Percentiles rank a stretch among this genome's conserved stretches.
Evolutionary conservation across 1,284 basidiomycete species (phyloP).

Genomic region (Rhodofomes roseus): DNA sequence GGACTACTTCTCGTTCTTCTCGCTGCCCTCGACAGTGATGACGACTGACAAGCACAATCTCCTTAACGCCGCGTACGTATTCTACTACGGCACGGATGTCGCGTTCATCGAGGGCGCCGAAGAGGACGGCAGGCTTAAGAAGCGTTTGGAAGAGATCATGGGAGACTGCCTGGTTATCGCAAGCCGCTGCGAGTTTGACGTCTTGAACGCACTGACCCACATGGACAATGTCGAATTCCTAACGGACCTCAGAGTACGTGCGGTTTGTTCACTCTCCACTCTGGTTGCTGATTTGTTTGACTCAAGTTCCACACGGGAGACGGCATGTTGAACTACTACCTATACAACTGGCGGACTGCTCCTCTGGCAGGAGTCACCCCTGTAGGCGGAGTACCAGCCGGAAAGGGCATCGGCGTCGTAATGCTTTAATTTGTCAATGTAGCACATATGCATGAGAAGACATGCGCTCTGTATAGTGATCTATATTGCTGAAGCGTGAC

Average conservation of each 20-base stretch:
- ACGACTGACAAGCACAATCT: conserved; percentile 56
- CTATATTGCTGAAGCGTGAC: not conserved
- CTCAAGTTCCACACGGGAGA: conserved; percentile 86
- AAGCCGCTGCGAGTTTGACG: conserved; percentile 85
- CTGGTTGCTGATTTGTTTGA: conserved; percentile 16
- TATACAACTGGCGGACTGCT: conserved; percentile 92
- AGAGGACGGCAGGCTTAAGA: conserved; percentile 59
- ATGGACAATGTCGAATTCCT: conserved; percentile 92
- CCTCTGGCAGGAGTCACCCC: conserved; percentile 65
- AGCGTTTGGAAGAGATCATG: conserved; percentile 71
- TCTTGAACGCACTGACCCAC: conserved; percentile 92
- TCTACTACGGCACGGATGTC: conserved; percentile 79
- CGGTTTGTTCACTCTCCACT: not conserved
- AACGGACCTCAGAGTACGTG: conserved; percentile 73
- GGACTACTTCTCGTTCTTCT: conserved; percentile 97
- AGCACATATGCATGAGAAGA: too few relatives aligned
- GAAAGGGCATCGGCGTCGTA: conserved; percentile 76
- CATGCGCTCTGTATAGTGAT: not conserved
- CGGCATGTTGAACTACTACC: conserved; percentile 86
- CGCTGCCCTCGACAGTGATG: conserved; percentile 90
- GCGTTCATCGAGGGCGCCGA: conserved; percentile 60
- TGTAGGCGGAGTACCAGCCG: conserved; percentile 48
- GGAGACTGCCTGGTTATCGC: conserved; percentile 81
- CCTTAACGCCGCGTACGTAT: conserved; percentile 90
- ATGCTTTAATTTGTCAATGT: conserved; percentile 51